Evolutionary conservation across 306 rosid species (phyloP).

Genomic region (Cucurbita moschata): DNA sequence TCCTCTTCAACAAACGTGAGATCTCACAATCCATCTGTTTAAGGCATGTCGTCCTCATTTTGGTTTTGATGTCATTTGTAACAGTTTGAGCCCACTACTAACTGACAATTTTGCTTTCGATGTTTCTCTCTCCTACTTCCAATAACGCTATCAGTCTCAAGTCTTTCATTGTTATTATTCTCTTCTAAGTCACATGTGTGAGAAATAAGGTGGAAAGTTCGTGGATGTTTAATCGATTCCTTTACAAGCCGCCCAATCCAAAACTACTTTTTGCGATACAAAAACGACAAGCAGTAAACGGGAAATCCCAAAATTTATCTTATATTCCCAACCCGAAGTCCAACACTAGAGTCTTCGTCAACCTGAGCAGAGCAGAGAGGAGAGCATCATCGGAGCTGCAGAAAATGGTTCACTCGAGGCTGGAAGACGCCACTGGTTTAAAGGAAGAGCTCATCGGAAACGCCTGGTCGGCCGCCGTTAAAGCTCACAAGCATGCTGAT

Average conservation of each 20-base stretch:
- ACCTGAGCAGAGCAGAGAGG: background rate
- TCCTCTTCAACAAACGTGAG: too few species aligned
- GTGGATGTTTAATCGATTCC: background rate
- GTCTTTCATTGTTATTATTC: too few species aligned
- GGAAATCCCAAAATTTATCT: background rate
- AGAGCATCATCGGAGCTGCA: background rate
- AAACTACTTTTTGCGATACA: background rate
- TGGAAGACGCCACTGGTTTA: slow-evolving; percentile 22
- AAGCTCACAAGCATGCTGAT: slow-evolving; percentile 18
- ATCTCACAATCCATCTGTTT: too few species aligned
- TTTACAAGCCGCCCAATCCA: background rate
- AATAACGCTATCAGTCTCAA: too few species aligned
- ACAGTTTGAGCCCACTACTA: too few species aligned
- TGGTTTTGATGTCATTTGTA: too few species aligned
- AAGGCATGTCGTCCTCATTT: too few species aligned
- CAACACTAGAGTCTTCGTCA: background rate
- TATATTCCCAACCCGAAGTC: background rate
- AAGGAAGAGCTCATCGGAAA: slow-evolving; percentile 22
- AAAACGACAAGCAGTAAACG: background rate
- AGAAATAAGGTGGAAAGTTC: background rate
- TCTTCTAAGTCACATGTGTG: background rate
- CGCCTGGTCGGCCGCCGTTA: slow-evolving; percentile 22
- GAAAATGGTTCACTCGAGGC: slow-evolving; percentile 18
- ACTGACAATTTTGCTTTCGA: too few species aligned
- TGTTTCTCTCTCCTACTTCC: too few species aligned